A percentile compares a stretch with the other conserved stretches of the same genome.
These are phyloP conservation scores for Vitis hybrid DNA, from an alignment of 177 flowering plant species.

Conservation along the genomic window DNA sequence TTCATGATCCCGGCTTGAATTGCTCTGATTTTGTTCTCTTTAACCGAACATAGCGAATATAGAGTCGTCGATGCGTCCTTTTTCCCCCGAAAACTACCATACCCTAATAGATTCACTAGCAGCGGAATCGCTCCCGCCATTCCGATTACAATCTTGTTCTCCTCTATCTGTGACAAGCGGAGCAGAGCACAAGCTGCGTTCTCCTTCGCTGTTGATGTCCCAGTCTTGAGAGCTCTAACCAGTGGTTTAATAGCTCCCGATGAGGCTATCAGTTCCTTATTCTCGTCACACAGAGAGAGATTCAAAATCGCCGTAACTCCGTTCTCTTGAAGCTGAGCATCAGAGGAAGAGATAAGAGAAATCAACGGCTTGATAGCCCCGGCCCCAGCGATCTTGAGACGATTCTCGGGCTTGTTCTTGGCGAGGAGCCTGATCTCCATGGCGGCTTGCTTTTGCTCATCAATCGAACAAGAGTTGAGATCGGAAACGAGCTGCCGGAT, in stretches of 20 bases:
- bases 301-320: slow-evolving; percentile 90
- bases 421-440: slow-evolving; percentile 81
- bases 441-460: slow-evolving; percentile 73
- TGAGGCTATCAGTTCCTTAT: slow-evolving; percentile 59
- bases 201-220: slow-evolving; percentile 75
- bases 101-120: slow-evolving; percentile 61
- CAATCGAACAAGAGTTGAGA: slow-evolving; percentile 60
- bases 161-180: slow-evolving; percentile 68
- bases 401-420: slow-evolving; percentile 80
- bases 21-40: slow-evolving; percentile 78
- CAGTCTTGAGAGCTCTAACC: slow-evolving; percentile 53
- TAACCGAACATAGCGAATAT: slow-evolving; percentile 66
- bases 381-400: slow-evolving; percentile 63
- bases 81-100: slow-evolving; percentile 67
- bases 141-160: slow-evolving; percentile 67
- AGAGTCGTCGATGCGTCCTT: slow-evolving; percentile 89
- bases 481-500: slow-evolving; percentile 64
- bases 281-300: slow-evolving; percentile 85
- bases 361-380: slow-evolving; percentile 77
- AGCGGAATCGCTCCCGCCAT: slow-evolving; percentile 78
- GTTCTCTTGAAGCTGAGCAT: slow-evolving; percentile 71
- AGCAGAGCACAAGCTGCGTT: slow-evolving; percentile 92
- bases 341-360: slow-evolving; percentile 57
- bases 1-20: slow-evolving; percentile 73
- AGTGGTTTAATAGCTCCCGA: slow-evolving; percentile 81